phyloP scores from a whole-genome alignment of 1,139 yeast genomes.

The Suhomyces ambrosiae region DNA sequence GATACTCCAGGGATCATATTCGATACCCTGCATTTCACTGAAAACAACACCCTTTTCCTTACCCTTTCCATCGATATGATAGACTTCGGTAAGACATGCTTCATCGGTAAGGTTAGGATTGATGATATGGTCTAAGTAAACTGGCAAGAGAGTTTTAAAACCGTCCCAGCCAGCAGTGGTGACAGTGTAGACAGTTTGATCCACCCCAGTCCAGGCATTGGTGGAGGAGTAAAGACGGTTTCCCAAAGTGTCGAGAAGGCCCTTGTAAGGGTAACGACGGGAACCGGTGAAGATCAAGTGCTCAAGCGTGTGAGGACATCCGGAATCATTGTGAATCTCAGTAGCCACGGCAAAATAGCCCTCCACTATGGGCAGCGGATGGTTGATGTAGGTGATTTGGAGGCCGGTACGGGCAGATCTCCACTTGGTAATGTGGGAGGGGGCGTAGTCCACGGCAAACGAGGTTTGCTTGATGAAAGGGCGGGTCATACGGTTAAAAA shows the following conservation, averaged over 20 bases:
- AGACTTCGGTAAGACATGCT: slow-evolving; percentile 92
- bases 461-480: slow-evolving; percentile 40
- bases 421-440: slow-evolving; percentile 70
- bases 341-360: slow-evolving; percentile 97
- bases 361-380: slow-evolving; percentile 85
- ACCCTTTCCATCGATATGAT: slow-evolving; percentile 88
- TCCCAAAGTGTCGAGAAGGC: slow-evolving; percentile 84
- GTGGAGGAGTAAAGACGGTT: slow-evolving; percentile 84
- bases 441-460: slow-evolving; percentile 64
- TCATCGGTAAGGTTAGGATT: slow-evolving; percentile 86
- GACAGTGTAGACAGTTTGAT: slow-evolving; percentile 91
- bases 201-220: slow-evolving; percentile 97
- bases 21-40: slow-evolving; percentile 96
- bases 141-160: slow-evolving; percentile 78
- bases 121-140: slow-evolving; percentile 84
- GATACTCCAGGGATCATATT: slow-evolving; percentile 75
- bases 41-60: slow-evolving; percentile 96
- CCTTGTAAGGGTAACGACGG: slow-evolving; percentile 85
- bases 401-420: slow-evolving; percentile 76
- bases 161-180: slow-evolving; percentile 98
- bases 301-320: slow-evolving; percentile 94
- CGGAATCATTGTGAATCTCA: slow-evolving; percentile 82
- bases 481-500: background rate
- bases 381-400: slow-evolving; percentile 73
- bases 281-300: slow-evolving; percentile 97